Evolutionary conservation across 2,329 filamentous ascomycete species (phyloP).

Genomic region (Microdochium nivale): DNA sequence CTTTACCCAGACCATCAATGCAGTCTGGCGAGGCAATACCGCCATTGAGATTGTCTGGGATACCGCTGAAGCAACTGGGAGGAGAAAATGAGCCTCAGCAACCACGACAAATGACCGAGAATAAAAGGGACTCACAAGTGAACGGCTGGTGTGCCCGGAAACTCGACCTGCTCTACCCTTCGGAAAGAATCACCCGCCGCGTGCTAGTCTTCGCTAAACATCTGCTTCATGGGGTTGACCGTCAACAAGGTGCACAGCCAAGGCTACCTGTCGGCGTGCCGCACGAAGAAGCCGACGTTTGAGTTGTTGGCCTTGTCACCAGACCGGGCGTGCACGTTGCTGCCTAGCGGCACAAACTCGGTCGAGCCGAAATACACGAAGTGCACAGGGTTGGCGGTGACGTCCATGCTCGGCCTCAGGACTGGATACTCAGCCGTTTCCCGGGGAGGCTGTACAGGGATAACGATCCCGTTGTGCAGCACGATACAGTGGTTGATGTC

Average conservation of each 20-base stretch:
- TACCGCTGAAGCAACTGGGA: conserved; percentile 2
- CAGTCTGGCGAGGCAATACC: conserved; percentile 8
- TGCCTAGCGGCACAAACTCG: conserved; percentile 3
- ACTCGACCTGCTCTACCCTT: conserved; percentile 29
- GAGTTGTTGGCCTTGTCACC: conserved; percentile 6
- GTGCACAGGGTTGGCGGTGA: neutral
- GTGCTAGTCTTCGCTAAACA: conserved; percentile 26
- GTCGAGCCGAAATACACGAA: conserved; percentile 3
- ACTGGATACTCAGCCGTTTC: conserved; percentile 5
- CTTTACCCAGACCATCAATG: conserved; percentile 25
- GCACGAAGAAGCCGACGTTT: conserved; percentile 8
- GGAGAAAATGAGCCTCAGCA: neutral
- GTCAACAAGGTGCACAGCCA: conserved; percentile 25
- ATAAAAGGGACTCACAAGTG: conserved; percentile 17
- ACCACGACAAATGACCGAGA: neutral
- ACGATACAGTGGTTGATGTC: conserved; percentile 2
- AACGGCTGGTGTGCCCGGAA: conserved; percentile 24
- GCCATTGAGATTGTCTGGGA: conserved; percentile 7
- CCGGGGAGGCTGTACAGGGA: conserved; percentile 1
- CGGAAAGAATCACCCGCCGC: conserved; percentile 15
- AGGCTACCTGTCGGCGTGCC: conserved; percentile 22
- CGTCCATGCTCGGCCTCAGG: neutral
- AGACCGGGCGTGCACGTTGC: conserved; percentile 1
- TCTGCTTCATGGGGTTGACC: conserved; percentile 18
- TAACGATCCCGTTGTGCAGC: conserved; percentile 2